A percentile compares a stretch with the other conserved stretches of the same genome.
Evolutionary conservation across 805 yeast genomes (phyloP).

Genomic region (Lachancea lanzarotensis): DNA sequence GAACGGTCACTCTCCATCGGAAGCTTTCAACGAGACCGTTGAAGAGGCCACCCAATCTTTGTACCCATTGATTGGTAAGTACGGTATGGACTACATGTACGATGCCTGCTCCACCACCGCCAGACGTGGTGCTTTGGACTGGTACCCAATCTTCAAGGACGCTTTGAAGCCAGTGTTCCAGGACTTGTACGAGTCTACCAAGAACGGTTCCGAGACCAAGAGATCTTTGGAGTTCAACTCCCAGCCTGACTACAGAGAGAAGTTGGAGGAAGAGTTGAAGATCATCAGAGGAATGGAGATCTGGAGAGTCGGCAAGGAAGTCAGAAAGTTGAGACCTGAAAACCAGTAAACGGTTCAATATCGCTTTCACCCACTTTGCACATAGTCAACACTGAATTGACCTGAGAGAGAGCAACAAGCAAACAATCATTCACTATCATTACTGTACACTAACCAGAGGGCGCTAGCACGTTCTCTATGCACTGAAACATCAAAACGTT

Average conservation of each 20-base stretch:
- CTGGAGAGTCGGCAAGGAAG: constrained; percentile 99
- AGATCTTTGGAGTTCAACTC: constrained; percentile 98
- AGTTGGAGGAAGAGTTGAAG: constrained; percentile 87
- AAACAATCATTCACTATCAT: background rate
- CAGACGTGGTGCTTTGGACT: constrained; percentile 99
- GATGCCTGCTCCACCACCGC: constrained; percentile 99
- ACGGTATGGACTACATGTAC: constrained; percentile 99
- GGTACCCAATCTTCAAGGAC: constrained; percentile 99
- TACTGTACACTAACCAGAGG: constrained; percentile 8
- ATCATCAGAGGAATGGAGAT: constrained; percentile 95
- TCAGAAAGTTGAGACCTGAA: constrained; percentile 99
- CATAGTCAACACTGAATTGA: constrained; percentile 10
- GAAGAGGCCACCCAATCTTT: constrained; percentile 99
- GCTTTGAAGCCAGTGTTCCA: constrained; percentile 98
- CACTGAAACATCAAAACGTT: constrained; percentile 4
- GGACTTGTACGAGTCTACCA: constrained; percentile 90
- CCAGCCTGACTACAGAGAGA: constrained; percentile 95
- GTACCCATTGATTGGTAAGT: constrained; percentile 97
- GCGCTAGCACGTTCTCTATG: constrained; percentile 4
- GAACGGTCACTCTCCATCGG: constrained; percentile 99
- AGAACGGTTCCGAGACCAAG: constrained; percentile 95
- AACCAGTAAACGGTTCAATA: constrained; percentile 55
- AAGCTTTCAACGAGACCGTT: constrained; percentile 99
- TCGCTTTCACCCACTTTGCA: background rate
- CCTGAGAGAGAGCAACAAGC: background rate